phyloP scores from a whole-genome alignment of 768 basidiomycete genomes.

The Roridomyces roridus region DNA sequence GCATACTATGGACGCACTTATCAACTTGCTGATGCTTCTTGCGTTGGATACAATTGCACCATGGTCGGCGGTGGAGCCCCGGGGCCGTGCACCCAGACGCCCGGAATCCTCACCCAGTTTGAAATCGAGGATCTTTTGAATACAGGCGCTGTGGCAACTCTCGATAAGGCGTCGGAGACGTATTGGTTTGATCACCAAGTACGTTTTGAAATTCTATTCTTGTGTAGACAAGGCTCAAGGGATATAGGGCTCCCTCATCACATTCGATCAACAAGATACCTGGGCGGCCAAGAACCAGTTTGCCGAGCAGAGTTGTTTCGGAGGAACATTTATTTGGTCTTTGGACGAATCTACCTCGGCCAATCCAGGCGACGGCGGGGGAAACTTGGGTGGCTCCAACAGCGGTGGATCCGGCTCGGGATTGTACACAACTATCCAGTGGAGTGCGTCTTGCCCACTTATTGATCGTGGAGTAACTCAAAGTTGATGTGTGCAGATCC shows the following conservation, averaged over 20 bases:
- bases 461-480: neutral
- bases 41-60: constrained; percentile 23
- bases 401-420: neutral
- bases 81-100: constrained; percentile 17
- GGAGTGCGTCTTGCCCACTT: neutral
- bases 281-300: constrained; percentile 20
- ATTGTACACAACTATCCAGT: neutral
- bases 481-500: constrained; percentile 1
- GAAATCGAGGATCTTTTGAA: constrained; percentile 16
- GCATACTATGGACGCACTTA: constrained; percentile 30
- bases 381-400: neutral
- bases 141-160: constrained; percentile 8
- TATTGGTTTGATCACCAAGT: constrained; percentile 25
- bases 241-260: constrained; percentile 12
- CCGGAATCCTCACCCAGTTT: constrained; percentile 22
- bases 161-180: constrained; percentile 19
- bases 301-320: constrained; percentile 23
- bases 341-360: neutral
- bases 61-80: constrained; percentile 24
- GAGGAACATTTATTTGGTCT: constrained; percentile 25
- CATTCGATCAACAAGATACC: constrained; percentile 27
- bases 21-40: constrained; percentile 14
- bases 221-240: neutral
- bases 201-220: neutral
- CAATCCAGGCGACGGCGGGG: neutral